Evolutionary conservation across 345 rosid species (phyloP).

Genomic region (Physaria fendleri): DNA sequence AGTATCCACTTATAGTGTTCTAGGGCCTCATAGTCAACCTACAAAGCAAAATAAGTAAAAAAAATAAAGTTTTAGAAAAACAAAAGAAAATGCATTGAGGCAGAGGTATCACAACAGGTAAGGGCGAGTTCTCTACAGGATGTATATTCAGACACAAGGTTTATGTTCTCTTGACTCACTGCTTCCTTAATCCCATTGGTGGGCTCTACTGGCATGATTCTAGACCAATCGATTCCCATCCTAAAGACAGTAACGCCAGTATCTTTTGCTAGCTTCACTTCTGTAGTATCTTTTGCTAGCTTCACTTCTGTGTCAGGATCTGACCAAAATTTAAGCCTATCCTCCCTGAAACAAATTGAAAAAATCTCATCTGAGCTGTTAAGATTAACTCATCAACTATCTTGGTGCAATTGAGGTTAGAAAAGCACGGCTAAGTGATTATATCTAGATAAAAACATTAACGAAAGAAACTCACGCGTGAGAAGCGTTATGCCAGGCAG

Average conservation of each 20-base stretch:
- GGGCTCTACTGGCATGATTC: slow-evolving; percentile 89
- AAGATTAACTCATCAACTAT: not conserved
- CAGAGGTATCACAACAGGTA: not conserved
- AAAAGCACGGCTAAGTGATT: no score
- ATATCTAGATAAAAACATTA: no score
- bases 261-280: slow-evolving; percentile 76
- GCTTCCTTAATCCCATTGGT: slow-evolving; percentile 53
- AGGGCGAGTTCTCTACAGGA: not conserved
- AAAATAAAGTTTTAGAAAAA: not conserved
- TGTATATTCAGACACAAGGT: slow-evolving; percentile 15
- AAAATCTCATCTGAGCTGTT: slow-evolving; percentile 16
- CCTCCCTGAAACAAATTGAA: slow-evolving; percentile 54
- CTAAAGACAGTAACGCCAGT: slow-evolving; percentile 77
- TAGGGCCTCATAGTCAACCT: slow-evolving; percentile 86
- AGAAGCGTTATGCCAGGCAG: slow-evolving; percentile 93
- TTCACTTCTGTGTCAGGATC: slow-evolving; percentile 89
- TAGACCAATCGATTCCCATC: slow-evolving; percentile 91
- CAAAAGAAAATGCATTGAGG: not conserved
- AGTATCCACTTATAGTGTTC: slow-evolving; percentile 90
- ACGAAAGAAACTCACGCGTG: slow-evolving; percentile 77
- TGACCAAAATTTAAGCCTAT: slow-evolving; percentile 91
- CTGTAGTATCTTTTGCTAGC: slow-evolving; percentile 77
- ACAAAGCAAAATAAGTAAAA: slow-evolving; percentile 2
- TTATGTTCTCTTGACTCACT: slow-evolving; percentile 42
- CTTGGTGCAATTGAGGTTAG: not conserved